phyloP scores from a whole-genome alignment of 108 stramenopile species.

The Fragilariopsis cylindrus region DNA sequence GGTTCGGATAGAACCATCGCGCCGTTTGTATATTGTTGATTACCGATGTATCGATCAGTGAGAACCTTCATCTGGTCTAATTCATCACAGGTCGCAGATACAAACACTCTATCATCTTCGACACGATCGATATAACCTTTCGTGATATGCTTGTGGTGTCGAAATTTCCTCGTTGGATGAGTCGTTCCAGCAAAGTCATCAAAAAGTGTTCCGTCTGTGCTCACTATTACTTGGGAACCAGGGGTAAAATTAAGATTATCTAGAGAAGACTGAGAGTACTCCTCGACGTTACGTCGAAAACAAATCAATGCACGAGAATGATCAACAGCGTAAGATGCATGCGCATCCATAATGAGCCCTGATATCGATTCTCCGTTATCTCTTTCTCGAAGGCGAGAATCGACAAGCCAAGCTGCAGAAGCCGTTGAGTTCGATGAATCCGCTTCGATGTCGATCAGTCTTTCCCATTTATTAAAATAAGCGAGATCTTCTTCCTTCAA shows the following conservation, averaged over 20 bases:
- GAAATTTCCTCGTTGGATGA: constrained; percentile 17
- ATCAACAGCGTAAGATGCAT: constrained; percentile 16
- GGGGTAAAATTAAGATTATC: constrained; percentile 19
- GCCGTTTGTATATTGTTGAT: neutral
- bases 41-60: constrained; percentile 17
- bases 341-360: constrained; percentile 48
- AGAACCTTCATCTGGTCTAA: constrained; percentile 48
- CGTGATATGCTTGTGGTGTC: constrained; percentile 62
- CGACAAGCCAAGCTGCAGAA: constrained; percentile 63
- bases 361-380: constrained; percentile 69
- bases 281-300: constrained; percentile 39
- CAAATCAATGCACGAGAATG: constrained; percentile 30
- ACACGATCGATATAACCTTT: constrained; percentile 56
- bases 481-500: constrained; percentile 56
- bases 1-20: neutral
- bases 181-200: constrained; percentile 15
- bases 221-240: constrained; percentile 62
- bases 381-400: constrained; percentile 57
- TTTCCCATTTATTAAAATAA: constrained; percentile 86
- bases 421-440: constrained; percentile 40
- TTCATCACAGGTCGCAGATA: constrained; percentile 49
- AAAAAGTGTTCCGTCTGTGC: constrained; percentile 61
- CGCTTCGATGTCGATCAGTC: constrained; percentile 84
- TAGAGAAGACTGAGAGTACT: constrained; percentile 27
- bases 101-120: constrained; percentile 37